These are phyloP conservation scores for Cornus kousa DNA, from an alignment of 148 eudicot genomes.

Conservation along the genomic window DNA sequence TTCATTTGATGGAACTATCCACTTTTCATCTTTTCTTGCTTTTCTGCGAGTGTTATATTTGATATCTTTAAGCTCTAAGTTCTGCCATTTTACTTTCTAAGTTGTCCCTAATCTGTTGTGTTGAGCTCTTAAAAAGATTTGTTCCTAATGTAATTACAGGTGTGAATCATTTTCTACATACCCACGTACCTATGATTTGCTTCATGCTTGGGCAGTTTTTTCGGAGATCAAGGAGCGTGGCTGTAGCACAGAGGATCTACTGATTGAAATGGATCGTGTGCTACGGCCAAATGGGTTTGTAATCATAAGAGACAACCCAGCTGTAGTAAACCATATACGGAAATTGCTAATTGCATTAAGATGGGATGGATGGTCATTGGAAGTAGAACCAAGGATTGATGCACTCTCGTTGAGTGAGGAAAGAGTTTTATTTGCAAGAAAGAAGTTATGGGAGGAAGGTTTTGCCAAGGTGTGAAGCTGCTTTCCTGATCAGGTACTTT, in stretches of 20 bases:
- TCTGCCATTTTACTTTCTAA: background rate
- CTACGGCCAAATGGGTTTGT: conserved; percentile 64
- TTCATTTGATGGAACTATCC: background rate
- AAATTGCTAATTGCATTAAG: conserved; percentile 44
- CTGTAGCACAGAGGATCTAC: conserved; percentile 62
- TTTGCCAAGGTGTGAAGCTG: conserved; percentile 28
- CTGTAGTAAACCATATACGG: conserved; percentile 36
- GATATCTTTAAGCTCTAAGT: background rate
- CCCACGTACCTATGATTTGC: conserved; percentile 75
- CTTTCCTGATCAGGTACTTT: conserved; percentile 18
- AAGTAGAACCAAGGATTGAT: conserved; percentile 67
- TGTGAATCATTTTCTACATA: conserved; percentile 82
- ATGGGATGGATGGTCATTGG: conserved; percentile 64
- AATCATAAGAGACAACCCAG: conserved; percentile 58
- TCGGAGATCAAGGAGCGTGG: conserved; percentile 54
- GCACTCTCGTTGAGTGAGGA: conserved; percentile 58
- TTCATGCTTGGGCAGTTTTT: conserved; percentile 72
- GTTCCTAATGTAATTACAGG: conserved; percentile 31
- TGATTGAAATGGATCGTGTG: conserved; percentile 77
- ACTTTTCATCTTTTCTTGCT: background rate
- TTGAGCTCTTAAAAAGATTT: background rate
- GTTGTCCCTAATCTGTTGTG: background rate
- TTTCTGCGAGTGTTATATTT: background rate
- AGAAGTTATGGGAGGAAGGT: conserved; percentile 48
- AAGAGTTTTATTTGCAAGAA: conserved; percentile 60